Conservation (phyloP, 208 protist genomes). For the Borovskyia barvae region DNA sequence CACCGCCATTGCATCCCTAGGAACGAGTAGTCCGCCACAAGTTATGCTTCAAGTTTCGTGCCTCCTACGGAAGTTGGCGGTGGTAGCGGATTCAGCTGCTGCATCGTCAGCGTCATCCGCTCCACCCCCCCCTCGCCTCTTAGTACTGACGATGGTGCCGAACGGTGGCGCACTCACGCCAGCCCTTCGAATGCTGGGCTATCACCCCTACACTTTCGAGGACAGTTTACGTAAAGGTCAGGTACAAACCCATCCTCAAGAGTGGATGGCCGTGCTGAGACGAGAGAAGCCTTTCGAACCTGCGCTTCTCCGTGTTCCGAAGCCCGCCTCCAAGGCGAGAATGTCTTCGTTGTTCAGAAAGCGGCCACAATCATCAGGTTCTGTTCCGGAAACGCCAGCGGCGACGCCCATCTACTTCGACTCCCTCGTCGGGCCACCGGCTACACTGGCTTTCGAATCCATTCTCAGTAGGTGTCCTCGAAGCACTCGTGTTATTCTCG, state of each 20-base stretch:
- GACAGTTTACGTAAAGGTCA: constrained; percentile 60
- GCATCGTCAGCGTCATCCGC: background rate
- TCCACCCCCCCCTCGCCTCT: constrained; percentile 19
- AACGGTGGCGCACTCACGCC: constrained; percentile 65
- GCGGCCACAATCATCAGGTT: too few species aligned
- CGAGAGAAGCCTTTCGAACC: constrained; percentile 67
- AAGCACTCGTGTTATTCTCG: constrained; percentile 74
- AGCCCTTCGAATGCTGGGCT: constrained; percentile 65
- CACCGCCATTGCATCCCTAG: too few species aligned
- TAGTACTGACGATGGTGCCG: constrained; percentile 81
- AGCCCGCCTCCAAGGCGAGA: too few species aligned
- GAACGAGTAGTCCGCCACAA: too few species aligned
- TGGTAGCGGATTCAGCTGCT: background rate
- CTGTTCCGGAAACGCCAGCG: too few species aligned
- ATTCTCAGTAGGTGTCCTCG: constrained; percentile 72
- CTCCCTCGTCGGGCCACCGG: constrained; percentile 72
- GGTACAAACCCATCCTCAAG: constrained; percentile 68
- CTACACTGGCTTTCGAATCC: constrained; percentile 74
- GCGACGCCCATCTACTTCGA: constrained; percentile 39
- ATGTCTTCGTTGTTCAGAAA: background rate
- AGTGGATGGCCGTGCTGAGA: constrained; percentile 74
- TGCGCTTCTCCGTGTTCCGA: constrained; percentile 26
- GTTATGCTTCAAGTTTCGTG: constrained; percentile 7
- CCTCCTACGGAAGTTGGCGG: constrained; percentile 1
- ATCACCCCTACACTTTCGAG: constrained; percentile 75